Evolutionary conservation across 2,329 filamentous ascomycete species (phyloP).

Genomic region (Fusarium stilboides): DNA sequence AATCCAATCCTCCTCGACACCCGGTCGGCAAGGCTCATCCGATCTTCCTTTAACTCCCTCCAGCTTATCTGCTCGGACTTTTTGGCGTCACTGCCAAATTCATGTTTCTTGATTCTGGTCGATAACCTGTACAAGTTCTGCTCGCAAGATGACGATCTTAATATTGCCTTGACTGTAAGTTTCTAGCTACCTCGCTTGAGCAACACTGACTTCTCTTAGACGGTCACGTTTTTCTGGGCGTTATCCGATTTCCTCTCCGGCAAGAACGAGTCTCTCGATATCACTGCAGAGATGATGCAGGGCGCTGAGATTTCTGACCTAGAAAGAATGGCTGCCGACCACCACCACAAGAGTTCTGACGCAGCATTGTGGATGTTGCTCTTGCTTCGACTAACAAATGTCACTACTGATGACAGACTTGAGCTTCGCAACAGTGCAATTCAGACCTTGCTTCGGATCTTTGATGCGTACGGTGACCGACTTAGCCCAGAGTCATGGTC

Average conservation of each 20-base stretch:
- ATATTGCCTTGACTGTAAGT: conserved; percentile 90
- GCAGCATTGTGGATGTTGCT: conserved; percentile 85
- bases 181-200: too few species aligned
- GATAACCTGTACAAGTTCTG: conserved; percentile 93
- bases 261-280: conserved; percentile 70
- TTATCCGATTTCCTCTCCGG: conserved; percentile 87
- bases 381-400: conserved; percentile 77
- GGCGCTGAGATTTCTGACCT: conserved; percentile 67
- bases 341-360: conserved; percentile 73
- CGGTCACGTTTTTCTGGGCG: conserved; percentile 96
- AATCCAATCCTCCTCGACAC: conserved; percentile 62
- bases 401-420: conserved; percentile 79
- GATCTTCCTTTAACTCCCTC: conserved; percentile 88
- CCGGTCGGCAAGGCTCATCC: conserved; percentile 81
- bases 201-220: conserved; percentile 62
- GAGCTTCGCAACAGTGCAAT: conserved; percentile 90
- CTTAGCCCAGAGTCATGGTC: conserved; percentile 86
- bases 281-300: conserved; percentile 70
- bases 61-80: conserved; percentile 98
- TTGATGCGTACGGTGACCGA: conserved; percentile 90
- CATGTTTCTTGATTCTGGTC: conserved; percentile 82
- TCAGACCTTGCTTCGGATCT: conserved; percentile 90
- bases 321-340: conserved; percentile 70
- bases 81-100: conserved; percentile 78
- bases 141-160: conserved; percentile 90